Base-by-base conservation (phyloP, 768 basidiomycete species). In the Russula virescens region DNA sequence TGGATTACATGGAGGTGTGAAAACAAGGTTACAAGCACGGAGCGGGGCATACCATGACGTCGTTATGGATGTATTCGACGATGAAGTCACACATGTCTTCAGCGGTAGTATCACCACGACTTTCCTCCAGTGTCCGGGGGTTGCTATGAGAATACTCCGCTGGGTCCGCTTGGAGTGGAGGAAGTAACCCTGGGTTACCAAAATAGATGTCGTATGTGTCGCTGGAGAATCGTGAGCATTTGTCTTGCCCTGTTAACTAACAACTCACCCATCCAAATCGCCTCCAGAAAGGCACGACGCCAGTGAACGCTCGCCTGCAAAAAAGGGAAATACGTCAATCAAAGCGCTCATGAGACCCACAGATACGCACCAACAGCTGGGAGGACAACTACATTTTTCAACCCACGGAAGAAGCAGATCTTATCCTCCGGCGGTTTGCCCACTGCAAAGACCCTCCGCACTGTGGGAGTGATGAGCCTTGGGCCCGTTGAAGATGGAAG, bases 261-360 rank as follows among this genome's bases (percentile, higher is more conserved):
- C 23, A 16, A 34, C 34, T 21, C 70, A 88, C 87, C 89, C 89
- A 63, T 90, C 88, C 18, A 90, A 74, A 74, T 91, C 89, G 0
- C 89, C 55, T 38, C 88, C 88, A 9, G 80, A 85, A n/a, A 90
- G 77, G 64, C 81, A 83, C 3, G 86, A 88, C 10, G 89, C 80
- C 47, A 90, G 68, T 1, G 88, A 86, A 34, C 86, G 80, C 1
- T 67, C 61, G 6, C 86, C 87, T 89, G 67, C n/a, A n/a, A n/a
- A n/a, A 5, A 48, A 46, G 18, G 16, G 7, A 18, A 23, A 23
- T 23, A 31, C 28, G 19, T 46, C 14, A 9, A 31, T 13, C 18
- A 56, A 21, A 11, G 42, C 28, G 13, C 28, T 11, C 26, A 46
- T 14, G 11, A 11, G 19, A 21, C 18, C 21, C 35, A 61, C 11